Percentiles rank a stretch among this genome's conserved stretches.
phyloP scores from a whole-genome alignment of 768 basidiomycete genomes.

The Dioszegia aurantiaca region DNA sequence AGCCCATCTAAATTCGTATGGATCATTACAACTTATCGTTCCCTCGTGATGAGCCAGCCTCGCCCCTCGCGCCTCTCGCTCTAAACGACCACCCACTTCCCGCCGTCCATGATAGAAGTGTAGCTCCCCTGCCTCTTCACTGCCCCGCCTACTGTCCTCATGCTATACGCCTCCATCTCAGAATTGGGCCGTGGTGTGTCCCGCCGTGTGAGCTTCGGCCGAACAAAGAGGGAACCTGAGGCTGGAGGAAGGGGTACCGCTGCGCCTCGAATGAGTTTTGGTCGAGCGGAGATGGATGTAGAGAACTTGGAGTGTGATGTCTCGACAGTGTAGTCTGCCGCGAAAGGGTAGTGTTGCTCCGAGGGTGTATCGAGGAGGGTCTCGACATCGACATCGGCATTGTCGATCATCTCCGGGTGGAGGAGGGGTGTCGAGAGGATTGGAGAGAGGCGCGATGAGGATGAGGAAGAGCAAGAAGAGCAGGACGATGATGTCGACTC shows the following conservation, averaged over 20 bases:
- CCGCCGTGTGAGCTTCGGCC: constrained; percentile 31
- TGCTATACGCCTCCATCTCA: background rate
- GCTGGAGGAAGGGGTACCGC: constrained; percentile 13
- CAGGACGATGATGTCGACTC: constrained; percentile 4
- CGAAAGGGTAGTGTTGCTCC: background rate
- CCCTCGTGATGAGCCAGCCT: too few species aligned
- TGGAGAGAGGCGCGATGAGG: background rate
- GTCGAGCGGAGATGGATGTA: too few species aligned
- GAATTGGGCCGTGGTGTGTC: constrained; percentile 32
- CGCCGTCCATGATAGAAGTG: constrained; percentile 4
- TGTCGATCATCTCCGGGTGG: constrained; percentile 1
- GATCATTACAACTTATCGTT: too few species aligned
- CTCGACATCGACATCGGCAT: constrained; percentile 9
- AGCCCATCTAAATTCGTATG: too few species aligned
- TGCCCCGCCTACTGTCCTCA: background rate
- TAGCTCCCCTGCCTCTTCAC: constrained; percentile 6
- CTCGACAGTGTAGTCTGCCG: background rate
- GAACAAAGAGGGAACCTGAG: background rate
- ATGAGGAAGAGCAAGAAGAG: constrained; percentile 6
- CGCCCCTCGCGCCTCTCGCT: too few species aligned
- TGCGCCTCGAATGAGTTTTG: background rate
- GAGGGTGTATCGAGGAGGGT: background rate
- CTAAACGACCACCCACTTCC: constrained; percentile 13
- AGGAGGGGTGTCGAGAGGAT: constrained; percentile 9
- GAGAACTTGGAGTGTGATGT: too few species aligned